A percentile compares a stretch with the other conserved stretches of the same genome.
phyloP scores from a whole-genome alignment of 1,284 basidiomycete species.

The Ustilago curta region DNA sequence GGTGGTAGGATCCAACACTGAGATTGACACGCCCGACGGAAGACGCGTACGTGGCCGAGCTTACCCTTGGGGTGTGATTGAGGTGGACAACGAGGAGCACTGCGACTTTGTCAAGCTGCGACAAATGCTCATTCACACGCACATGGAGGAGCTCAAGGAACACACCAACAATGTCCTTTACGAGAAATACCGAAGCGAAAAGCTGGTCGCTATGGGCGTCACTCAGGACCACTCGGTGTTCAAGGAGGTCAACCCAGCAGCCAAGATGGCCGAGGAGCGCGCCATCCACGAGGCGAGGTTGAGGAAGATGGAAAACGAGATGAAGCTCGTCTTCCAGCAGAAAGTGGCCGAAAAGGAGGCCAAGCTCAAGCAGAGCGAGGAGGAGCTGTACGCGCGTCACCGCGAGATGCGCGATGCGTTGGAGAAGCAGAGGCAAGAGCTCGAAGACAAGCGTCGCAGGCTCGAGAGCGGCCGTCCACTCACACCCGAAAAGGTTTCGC shows the following conservation, averaged over 20 bases:
- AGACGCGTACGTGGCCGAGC: slow-evolving; percentile 66
- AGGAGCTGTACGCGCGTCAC: slow-evolving; percentile 68
- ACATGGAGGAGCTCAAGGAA: slow-evolving; percentile 70
- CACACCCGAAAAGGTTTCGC: slow-evolving; percentile 86
- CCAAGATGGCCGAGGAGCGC: slow-evolving; percentile 68
- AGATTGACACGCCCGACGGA: slow-evolving; percentile 67
- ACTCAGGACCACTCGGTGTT: slow-evolving; percentile 68
- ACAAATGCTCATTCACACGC: slow-evolving; percentile 69
- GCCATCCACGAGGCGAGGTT: slow-evolving; percentile 68
- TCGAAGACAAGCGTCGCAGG: slow-evolving; percentile 96
- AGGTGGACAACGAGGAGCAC: slow-evolving; percentile 69
- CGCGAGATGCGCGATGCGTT: slow-evolving; percentile 72
- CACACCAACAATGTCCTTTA: slow-evolving; percentile 66
- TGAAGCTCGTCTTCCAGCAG: slow-evolving; percentile 69
- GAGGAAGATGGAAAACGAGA: slow-evolving; percentile 69
- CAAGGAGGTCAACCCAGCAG: slow-evolving; percentile 65
- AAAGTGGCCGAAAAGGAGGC: slow-evolving; percentile 69
- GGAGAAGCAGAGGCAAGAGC: slow-evolving; percentile 92
- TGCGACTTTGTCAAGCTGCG: slow-evolving; percentile 69
- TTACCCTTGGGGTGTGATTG: slow-evolving; percentile 68
- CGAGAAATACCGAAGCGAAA: slow-evolving; percentile 66
- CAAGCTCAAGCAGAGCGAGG: slow-evolving; percentile 69
- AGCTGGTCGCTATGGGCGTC: slow-evolving; percentile 65
- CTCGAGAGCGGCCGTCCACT: slow-evolving; percentile 79
- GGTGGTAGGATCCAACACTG: slow-evolving; percentile 65